Evolutionary conservation across 495 filamentous ascomycete species (phyloP).

Genomic region (Lepidopterella palustris): DNA sequence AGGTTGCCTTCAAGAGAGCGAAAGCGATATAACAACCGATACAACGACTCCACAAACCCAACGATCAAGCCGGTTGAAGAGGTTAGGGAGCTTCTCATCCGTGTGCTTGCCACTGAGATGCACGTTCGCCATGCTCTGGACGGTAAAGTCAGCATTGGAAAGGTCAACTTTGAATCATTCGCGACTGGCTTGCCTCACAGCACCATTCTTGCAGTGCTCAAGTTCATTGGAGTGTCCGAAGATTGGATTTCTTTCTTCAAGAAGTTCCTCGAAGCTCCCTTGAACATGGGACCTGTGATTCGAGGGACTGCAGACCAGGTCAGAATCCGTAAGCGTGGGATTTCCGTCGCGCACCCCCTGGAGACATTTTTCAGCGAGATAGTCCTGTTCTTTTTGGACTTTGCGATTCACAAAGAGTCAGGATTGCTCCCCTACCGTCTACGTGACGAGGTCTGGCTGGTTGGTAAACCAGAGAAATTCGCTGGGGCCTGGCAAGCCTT

Average conservation of each 20-base stretch:
- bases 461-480: slow-evolving; percentile 9
- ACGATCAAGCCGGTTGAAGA: not conserved
- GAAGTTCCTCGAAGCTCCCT: slow-evolving; percentile 15
- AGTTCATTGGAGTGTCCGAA: slow-evolving; percentile 23
- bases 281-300: slow-evolving; percentile 19
- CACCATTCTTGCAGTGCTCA: slow-evolving; percentile 19
- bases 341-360: slow-evolving; percentile 13
- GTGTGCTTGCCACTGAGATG: slow-evolving; percentile 12
- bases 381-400: slow-evolving; percentile 22
- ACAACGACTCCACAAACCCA: not conserved
- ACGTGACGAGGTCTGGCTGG: slow-evolving; percentile 14
- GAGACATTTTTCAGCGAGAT: slow-evolving; percentile 17
- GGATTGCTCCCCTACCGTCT: slow-evolving; percentile 15
- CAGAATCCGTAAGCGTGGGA: slow-evolving; percentile 7
- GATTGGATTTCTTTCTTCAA: slow-evolving; percentile 20
- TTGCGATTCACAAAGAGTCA: slow-evolving; percentile 13
- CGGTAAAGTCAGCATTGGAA: slow-evolving; percentile 3
- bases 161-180: slow-evolving; percentile 10
- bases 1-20: slow-evolving; percentile 7
- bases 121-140: slow-evolving; percentile 10
- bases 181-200: slow-evolving; percentile 16
- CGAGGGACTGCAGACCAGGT: slow-evolving; percentile 13
- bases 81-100: slow-evolving; percentile 9
- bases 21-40: not conserved
- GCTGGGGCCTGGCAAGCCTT: not conserved